A percentile compares a stretch with the other conserved stretches of the same genome.
phyloP scores from a whole-genome alignment of 192 early-diverging fungal species.

The Dissophora ornata region DNA sequence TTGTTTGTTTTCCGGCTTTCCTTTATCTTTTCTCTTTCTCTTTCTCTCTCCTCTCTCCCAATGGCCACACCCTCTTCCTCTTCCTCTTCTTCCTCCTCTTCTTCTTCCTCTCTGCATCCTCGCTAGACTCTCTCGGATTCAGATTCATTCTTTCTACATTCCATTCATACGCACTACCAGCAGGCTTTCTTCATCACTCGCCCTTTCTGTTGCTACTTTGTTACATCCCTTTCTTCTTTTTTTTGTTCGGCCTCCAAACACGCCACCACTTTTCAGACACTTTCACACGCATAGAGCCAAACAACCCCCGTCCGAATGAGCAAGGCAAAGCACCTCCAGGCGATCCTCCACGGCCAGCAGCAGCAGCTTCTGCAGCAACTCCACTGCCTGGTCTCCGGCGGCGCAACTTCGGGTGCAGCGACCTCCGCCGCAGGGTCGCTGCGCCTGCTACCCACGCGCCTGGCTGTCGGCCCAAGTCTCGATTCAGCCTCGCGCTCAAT shows the following conservation, averaged over 20 bases:
- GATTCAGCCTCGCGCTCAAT: constrained; percentile 27
- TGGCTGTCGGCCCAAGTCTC: constrained; percentile 7
- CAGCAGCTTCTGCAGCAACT: constrained; percentile 30
- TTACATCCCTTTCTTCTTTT: background rate
- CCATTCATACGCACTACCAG: background rate
- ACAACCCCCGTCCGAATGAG: constrained; percentile 13
- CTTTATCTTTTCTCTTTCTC: constrained; percentile 4
- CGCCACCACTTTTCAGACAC: background rate
- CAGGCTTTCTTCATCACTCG: background rate
- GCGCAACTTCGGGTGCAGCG: too few species aligned
- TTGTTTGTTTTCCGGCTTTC: background rate
- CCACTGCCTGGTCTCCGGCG: constrained; percentile 3
- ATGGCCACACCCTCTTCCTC: background rate
- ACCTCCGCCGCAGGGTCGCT: constrained; percentile 4
- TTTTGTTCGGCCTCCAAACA: background rate
- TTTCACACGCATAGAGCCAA: background rate
- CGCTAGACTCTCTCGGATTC: background rate
- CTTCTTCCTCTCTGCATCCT: background rate
- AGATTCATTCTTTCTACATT: background rate
- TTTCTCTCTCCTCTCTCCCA: background rate
- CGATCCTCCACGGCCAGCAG: constrained; percentile 39
- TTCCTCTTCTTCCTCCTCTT: background rate
- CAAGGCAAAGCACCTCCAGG: constrained; percentile 43
- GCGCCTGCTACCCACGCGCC: constrained; percentile 29
- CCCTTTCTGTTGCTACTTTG: background rate